These are phyloP conservation scores for Sclerotinia spermophila DNA, from an alignment of 2,329 filamentous ascomycete species.

Conservation along the genomic window DNA sequence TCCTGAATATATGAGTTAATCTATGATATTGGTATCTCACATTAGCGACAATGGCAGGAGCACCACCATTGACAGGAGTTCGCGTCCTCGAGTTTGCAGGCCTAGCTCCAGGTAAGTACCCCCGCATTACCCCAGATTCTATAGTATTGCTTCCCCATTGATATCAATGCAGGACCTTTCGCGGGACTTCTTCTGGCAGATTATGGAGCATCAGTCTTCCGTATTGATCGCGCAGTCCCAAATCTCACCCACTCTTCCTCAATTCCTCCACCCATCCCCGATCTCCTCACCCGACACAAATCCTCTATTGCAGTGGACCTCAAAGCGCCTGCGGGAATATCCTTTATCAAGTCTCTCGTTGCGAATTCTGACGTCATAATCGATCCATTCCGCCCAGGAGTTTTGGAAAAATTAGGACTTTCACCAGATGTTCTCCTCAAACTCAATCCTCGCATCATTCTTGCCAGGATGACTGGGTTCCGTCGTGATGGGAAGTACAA, in stretches of 20 bases:
- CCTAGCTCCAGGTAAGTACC: constrained; percentile 50
- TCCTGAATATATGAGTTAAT: background rate
- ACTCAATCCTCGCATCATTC: constrained; percentile 71
- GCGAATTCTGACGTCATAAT: constrained; percentile 72
- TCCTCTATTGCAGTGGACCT: constrained; percentile 76
- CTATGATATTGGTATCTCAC: background rate
- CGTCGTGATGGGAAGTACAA: constrained; percentile 80
- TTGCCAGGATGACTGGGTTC: constrained; percentile 87
- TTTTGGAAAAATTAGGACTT: constrained; percentile 80
- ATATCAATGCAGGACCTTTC: constrained; percentile 63
- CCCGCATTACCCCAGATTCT: constrained; percentile 41
- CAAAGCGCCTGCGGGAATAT: constrained; percentile 60
- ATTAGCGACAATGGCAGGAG: constrained; percentile 25
- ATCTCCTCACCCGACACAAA: constrained; percentile 79
- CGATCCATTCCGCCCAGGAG: constrained; percentile 88
- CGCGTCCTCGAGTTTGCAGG: constrained; percentile 65
- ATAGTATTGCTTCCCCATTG: background rate
- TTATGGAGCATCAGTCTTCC: constrained; percentile 82
- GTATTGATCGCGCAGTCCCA: constrained; percentile 67
- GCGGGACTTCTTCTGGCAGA: constrained; percentile 85
- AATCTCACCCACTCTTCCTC: constrained; percentile 42
- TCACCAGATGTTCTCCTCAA: constrained; percentile 62
- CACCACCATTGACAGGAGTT: constrained; percentile 51
- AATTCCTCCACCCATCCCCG: constrained; percentile 51
- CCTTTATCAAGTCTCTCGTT: constrained; percentile 64